Evolutionary conservation across 176 grass and related monocot genomes (phyloP), one percentile per base, ranked within the genome.

Genomic region (Panicum miliaceum): DNA sequence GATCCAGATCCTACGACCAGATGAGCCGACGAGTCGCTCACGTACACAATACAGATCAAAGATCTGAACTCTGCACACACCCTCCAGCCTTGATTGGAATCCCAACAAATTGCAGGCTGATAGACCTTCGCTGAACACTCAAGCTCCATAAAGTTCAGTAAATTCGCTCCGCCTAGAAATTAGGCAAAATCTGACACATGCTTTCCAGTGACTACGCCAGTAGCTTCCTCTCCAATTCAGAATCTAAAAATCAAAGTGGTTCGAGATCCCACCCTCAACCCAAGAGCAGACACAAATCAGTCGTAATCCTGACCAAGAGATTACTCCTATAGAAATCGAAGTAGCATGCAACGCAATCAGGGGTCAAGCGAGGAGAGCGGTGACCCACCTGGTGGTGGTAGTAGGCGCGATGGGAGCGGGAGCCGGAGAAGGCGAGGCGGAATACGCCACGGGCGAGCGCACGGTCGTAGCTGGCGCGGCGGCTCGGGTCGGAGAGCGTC

Each of bases 401-500:
- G 80, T 78, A 68, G 78, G 79, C 82, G 43, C 84, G 74, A 6
- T 80, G 64, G 45, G 77, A 79, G 4, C 48, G 79, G 51, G 47
- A 62, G 2, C 35, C 80, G 85, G 86, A 72, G 64, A 91, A 87
- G 84, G 81, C 78, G 62, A 93, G 71, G 19, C 84, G 27, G 85
- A 81, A 72, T 81, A 86, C 43, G 66, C 94, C 89, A 40, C 86
- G 86, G 1, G 69, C 68, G 74, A 97, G 84, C 62, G 86, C 86
- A 8, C 80, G 77, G 79, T 97, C 94, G 76, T 97, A 97, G 75
- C 74, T 71, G 59, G 80, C 85, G 59, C 94, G 85, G 25, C 89
- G 87, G 82, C 75, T 79, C 0, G 91, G 94, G 50, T 97, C 94
- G 83, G 94, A 97, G 64, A 97, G 89, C 63, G 94, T 97, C 87